Evolutionary conservation across 495 filamentous ascomycete species (phyloP), one percentile per base, ranked within the genome.

Genomic region (Neurospora sp.): DNA sequence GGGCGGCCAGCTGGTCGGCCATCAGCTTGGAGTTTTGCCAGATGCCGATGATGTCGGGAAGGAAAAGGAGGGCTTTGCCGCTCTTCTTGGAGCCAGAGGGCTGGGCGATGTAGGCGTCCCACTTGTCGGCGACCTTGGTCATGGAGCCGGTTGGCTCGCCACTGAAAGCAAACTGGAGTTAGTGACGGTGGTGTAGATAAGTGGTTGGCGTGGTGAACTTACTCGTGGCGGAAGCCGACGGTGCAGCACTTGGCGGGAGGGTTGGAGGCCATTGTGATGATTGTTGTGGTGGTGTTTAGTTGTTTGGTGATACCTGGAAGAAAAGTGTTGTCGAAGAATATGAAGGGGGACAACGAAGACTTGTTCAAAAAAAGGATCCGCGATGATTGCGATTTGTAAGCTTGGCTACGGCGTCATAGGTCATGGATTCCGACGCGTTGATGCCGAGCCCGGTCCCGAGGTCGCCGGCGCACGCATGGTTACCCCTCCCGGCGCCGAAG

Each of bases 1-100:
- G 92, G 77, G 88, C 90, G 73, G 94, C 94, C 74, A 88, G 93
- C 79, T 93, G 91, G 84, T 96, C 93, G 73, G 93, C 93, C 73
- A 94, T 83, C 69, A 97, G 88, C 84, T 94, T 85, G 78, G 88
- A 84, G 83, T 96, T 96, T 80, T 88, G 83, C 85, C 89, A 93
- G 81, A 93, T 88, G 74, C 91, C 88, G 77, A 92, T 86, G 77
- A 92, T 86, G 75, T 94, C 92, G 42, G 89, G 87, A 54, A 93
- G 76, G 80, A 84, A 83, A 71, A 89, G 81, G 69, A 90, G 87
- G 3, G 54, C 54, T 18, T 66, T 66, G 66, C 83, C 88, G 62
- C 84, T 82, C 72, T 86, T 82, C 81, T 85, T 82, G 16, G 78
- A 77, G 14, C 81, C 79, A 3, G 82, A 78, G 6, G 87, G 85